phyloP scores from a whole-genome alignment of 495 filamentous ascomycete species.

The Neurospora sp. region DNA sequence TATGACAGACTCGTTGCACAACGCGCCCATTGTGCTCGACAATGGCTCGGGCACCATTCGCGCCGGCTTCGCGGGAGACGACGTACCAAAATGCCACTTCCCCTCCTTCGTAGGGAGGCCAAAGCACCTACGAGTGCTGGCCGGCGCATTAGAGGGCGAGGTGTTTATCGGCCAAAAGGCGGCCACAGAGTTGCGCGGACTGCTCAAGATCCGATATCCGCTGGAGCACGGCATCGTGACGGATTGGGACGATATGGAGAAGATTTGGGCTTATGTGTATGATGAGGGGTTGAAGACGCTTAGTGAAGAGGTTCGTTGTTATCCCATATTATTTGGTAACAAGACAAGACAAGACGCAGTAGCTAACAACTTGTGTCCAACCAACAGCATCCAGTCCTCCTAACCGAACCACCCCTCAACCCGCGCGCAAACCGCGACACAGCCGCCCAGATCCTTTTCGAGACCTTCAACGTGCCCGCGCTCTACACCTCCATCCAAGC shows the following conservation, averaged over 20 bases:
- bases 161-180: conserved; percentile 93
- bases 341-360: neutral
- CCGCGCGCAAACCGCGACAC: conserved; percentile 92
- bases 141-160: conserved; percentile 91
- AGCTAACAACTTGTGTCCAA: conserved; percentile 2
- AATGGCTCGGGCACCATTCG: conserved; percentile 97
- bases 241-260: conserved; percentile 99
- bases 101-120: conserved; percentile 97
- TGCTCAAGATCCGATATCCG: conserved; percentile 91
- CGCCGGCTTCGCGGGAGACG: conserved; percentile 93
- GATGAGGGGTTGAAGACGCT: conserved; percentile 73
- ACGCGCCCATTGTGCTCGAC: conserved; percentile 96
- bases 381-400: conserved; percentile 76
- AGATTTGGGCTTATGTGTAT: conserved; percentile 80
- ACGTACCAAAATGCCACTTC: conserved; percentile 91
- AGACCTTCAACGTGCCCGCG: conserved; percentile 97
- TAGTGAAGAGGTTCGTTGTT: conserved; percentile 72
- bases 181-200: conserved; percentile 77
- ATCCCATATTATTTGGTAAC: neutral
- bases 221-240: conserved; percentile 97
- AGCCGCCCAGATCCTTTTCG: conserved; percentile 95
- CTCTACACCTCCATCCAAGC: conserved; percentile 96
- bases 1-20: conserved; percentile 83
- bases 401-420: conserved; percentile 96
- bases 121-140: conserved; percentile 92